Conservation (phyloP, 768 basidiomycete species). For the Phylloporus rhodoxanthus region DNA sequence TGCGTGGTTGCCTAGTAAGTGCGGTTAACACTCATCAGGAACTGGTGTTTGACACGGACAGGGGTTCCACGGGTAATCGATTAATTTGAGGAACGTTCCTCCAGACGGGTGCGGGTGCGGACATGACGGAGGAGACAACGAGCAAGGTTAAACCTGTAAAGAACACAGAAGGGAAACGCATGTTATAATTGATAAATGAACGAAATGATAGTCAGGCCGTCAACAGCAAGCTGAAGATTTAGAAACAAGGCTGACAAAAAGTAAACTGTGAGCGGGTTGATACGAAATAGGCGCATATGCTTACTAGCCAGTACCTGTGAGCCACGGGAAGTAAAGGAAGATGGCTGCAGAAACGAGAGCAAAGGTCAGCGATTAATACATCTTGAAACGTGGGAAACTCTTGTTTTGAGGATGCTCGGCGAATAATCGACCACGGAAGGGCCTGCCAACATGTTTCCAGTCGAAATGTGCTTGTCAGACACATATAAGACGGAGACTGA, state of each 20-base stretch:
- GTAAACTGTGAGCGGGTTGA: not conserved
- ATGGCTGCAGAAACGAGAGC: not conserved
- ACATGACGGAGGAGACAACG: not conserved
- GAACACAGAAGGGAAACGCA: not conserved
- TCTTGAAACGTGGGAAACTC: too few relatives aligned
- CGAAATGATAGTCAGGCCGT: not conserved
- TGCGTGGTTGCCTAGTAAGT: not conserved
- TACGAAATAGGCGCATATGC: not conserved
- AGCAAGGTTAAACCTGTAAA: not conserved
- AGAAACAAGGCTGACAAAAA: not conserved
- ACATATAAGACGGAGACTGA: too few relatives aligned
- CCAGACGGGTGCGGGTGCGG: not conserved
- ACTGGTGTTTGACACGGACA: not conserved
- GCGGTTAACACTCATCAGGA: not conserved
- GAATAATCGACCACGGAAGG: too few relatives aligned
- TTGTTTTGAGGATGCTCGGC: too few relatives aligned
- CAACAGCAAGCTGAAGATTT: not conserved
- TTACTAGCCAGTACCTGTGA: not conserved
- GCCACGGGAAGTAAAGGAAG: not conserved
- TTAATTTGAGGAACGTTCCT: not conserved
- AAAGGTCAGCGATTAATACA: not conserved
- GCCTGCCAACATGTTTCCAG: too few relatives aligned
- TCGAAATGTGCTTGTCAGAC: too few relatives aligned
- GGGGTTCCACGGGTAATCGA: not conserved
- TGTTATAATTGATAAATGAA: not conserved